phyloP scores from a whole-genome alignment of 768 basidiomycete genomes.

The Russula abietina region DNA sequence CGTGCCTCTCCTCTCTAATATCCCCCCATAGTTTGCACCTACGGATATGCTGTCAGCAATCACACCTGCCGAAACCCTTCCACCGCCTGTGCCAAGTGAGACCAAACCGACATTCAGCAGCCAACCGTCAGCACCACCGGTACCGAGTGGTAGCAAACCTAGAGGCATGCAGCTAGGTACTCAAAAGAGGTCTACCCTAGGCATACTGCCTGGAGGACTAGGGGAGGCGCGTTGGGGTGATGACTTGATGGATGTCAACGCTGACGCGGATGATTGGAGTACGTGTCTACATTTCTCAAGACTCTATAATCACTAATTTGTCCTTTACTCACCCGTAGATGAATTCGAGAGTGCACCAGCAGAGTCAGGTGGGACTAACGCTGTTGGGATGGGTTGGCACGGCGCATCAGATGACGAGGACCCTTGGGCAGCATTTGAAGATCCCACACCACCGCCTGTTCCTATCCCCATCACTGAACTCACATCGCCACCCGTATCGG shows the following conservation, averaged over 20 bases:
- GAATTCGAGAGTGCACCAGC: constrained; percentile 33
- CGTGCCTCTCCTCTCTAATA: background rate
- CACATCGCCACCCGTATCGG: constrained; percentile 4
- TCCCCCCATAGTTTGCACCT: constrained; percentile 6
- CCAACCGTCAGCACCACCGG: background rate
- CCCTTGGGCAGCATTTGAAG: constrained; percentile 25
- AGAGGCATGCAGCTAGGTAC: constrained; percentile 70
- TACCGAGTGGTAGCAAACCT: constrained; percentile 33
- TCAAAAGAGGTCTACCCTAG: constrained; percentile 38
- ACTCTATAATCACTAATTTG: constrained; percentile 7
- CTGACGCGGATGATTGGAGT: constrained; percentile 95
- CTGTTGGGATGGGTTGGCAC: constrained; percentile 29
- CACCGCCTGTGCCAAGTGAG: constrained; percentile 19
- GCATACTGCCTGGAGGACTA: constrained; percentile 46
- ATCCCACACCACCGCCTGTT: constrained; percentile 7
- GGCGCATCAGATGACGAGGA: constrained; percentile 18
- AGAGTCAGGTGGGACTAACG: constrained; percentile 26
- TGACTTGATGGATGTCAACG: constrained; percentile 90
- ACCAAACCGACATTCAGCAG: constrained; percentile 7
- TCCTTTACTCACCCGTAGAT: constrained; percentile 21
- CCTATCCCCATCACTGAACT: constrained; percentile 21
- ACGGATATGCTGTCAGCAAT: constrained; percentile 12
- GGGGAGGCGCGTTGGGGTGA: constrained; percentile 53
- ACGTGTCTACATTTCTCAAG: constrained; percentile 31
- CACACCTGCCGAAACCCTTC: background rate